These are phyloP conservation scores for Cercospora berteroae DNA, from an alignment of 2,329 filamentous ascomycete species.

Conservation along the genomic window DNA sequence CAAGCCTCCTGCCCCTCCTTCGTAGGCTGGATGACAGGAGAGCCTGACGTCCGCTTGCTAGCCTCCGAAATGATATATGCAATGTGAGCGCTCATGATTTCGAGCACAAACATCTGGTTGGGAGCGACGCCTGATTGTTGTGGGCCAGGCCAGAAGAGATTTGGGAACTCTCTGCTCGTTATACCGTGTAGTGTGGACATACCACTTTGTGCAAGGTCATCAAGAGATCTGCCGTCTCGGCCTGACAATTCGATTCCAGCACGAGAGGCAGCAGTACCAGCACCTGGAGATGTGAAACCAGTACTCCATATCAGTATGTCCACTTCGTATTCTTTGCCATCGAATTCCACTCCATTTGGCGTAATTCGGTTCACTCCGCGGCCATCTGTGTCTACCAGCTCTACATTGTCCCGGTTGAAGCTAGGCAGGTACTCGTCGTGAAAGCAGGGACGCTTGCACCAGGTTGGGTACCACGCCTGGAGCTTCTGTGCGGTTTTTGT, in stretches of 20 bases:
- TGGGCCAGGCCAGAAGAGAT: slow-evolving; percentile 51
- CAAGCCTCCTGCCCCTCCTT: slow-evolving; percentile 50
- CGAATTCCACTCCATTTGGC: slow-evolving; percentile 48
- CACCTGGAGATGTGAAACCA: slow-evolving; percentile 40
- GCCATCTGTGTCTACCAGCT: slow-evolving; percentile 59
- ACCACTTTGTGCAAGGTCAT: slow-evolving; percentile 45
- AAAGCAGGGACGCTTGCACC: slow-evolving; percentile 61
- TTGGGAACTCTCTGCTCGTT: slow-evolving; percentile 52
- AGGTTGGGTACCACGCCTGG: slow-evolving; percentile 60
- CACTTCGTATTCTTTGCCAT: slow-evolving; percentile 49
- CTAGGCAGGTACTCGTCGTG: slow-evolving; percentile 42
- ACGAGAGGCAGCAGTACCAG: slow-evolving; percentile 34
- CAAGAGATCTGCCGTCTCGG: slow-evolving; percentile 45
- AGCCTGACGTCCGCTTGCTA: slow-evolving; percentile 29
- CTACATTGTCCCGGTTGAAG: slow-evolving; percentile 61
- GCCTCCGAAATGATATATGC: slow-evolving; percentile 47
- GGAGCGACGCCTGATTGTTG: slow-evolving; percentile 40
- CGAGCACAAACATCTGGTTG: slow-evolving; percentile 39
- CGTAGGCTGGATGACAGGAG: slow-evolving; percentile 46
- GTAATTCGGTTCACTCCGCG: slow-evolving; percentile 52
- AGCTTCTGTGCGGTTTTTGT: slow-evolving; percentile 51
- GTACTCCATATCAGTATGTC: slow-evolving; percentile 51
- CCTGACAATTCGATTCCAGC: slow-evolving; percentile 38
- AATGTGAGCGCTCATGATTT: slow-evolving; percentile 43
- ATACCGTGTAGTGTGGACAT: slow-evolving; percentile 55